phyloP scores from a whole-genome alignment of 2,329 filamentous ascomycete species.

The Lasiodiplodia hormozganensis region DNA sequence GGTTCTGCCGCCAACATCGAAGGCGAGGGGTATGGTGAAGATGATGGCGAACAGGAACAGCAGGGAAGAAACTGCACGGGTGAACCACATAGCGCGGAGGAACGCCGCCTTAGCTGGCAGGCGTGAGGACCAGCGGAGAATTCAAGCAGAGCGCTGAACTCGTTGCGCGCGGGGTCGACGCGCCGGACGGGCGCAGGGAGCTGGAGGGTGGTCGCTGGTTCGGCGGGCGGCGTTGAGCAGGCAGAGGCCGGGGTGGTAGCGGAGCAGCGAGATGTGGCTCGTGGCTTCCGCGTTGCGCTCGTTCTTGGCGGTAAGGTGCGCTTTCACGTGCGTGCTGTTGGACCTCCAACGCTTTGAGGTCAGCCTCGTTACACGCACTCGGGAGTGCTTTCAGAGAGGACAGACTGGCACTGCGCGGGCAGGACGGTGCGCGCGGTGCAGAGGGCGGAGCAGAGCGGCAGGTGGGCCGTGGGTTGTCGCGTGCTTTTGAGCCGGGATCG shows the following conservation, averaged over 20 bases:
- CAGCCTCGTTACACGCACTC: not conserved
- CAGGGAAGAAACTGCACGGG: slow-evolving; percentile 78
- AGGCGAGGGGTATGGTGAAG: slow-evolving; percentile 94
- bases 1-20: slow-evolving; percentile 95
- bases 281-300: slow-evolving; percentile 26
- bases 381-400: slow-evolving; percentile 7
- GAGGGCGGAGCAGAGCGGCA: slow-evolving; percentile 23
- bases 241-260: slow-evolving; percentile 19
- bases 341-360: not conserved
- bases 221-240: slow-evolving; percentile 8
- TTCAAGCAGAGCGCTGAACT: slow-evolving; percentile 6
- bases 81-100: slow-evolving; percentile 76
- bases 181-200: slow-evolving; percentile 20
- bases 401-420: slow-evolving; percentile 24
- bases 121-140: not conserved
- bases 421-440: slow-evolving; percentile 21
- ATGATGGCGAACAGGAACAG: slow-evolving; percentile 91
- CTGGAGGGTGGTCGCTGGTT: slow-evolving; percentile 6
- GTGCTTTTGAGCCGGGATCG: slow-evolving; percentile 30
- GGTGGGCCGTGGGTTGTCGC: slow-evolving; percentile 28
- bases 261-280: slow-evolving; percentile 27
- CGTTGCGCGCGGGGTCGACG: slow-evolving; percentile 25
- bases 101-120: slow-evolving; percentile 8
- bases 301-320: slow-evolving; percentile 24
- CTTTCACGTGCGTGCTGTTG: slow-evolving; percentile 25